These are phyloP conservation scores for Yamadazyma epiphylla DNA, from an alignment of 1,139 yeast genomes.

Conservation along the genomic window DNA sequence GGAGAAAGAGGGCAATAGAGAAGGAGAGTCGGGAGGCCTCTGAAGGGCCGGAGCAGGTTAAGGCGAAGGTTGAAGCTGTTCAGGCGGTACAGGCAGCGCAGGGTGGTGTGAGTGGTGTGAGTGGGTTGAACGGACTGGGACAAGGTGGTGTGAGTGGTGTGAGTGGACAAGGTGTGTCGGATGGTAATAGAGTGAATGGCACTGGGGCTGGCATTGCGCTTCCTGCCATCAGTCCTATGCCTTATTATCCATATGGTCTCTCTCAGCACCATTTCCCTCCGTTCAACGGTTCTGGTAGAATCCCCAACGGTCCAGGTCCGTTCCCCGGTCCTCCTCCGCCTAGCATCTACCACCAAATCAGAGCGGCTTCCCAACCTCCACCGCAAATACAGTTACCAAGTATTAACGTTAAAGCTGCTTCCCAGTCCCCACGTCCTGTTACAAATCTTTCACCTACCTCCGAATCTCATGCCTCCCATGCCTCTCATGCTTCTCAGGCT, in stretches of 20 bases:
- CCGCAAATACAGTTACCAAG: conserved; percentile 3
- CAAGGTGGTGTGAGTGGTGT: conserved; percentile 1
- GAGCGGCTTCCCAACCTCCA: conserved; percentile 4
- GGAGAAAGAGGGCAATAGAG: conserved; percentile 73
- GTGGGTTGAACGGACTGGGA: too few relatives aligned
- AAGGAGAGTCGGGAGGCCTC: too few relatives aligned
- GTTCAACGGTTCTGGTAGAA: conserved; percentile 30
- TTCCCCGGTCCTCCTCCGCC: conserved; percentile 44
- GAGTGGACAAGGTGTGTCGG: too few relatives aligned
- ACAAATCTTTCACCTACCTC: background rate
- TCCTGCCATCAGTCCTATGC: conserved; percentile 5
- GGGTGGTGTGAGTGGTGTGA: too few relatives aligned
- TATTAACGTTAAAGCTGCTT: conserved; percentile 1
- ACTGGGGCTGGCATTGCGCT: background rate
- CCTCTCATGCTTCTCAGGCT: background rate
- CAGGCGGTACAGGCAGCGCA: too few relatives aligned
- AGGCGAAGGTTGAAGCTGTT: too few relatives aligned
- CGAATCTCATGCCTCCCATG: background rate
- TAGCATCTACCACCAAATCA: conserved; percentile 6
- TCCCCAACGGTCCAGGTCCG: conserved; percentile 48
- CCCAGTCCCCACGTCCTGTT: background rate
- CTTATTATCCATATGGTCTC: conserved; percentile 10
- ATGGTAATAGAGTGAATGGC: background rate
- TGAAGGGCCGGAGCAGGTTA: too few relatives aligned
- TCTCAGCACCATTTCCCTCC: conserved; percentile 30